phyloP scores from a whole-genome alignment of 176 grass and related monocot species.

The Canna indica region DNA sequence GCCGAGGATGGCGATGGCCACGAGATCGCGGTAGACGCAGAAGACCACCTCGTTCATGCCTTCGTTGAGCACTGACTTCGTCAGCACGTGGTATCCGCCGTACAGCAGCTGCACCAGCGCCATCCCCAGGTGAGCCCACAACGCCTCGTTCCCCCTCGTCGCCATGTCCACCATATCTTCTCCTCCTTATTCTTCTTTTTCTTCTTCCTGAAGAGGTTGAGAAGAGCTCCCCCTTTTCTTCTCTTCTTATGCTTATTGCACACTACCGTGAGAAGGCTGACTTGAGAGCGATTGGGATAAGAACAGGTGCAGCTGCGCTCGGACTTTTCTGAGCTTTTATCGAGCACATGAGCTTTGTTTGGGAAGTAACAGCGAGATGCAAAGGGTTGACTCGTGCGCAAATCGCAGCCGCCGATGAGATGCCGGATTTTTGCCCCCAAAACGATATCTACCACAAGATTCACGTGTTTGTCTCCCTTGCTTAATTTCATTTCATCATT shows the following conservation, averaged over 20 bases:
- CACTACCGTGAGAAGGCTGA: too few species aligned
- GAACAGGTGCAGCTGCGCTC: too few species aligned
- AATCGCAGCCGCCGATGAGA: too few species aligned
- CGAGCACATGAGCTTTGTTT: too few species aligned
- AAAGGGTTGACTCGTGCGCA: too few species aligned
- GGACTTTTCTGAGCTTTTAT: too few species aligned
- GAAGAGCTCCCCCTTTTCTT: not conserved
- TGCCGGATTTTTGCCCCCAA: too few species aligned
- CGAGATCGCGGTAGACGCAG: constrained; percentile 65
- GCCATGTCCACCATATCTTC: not conserved
- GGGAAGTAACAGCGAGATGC: too few species aligned
- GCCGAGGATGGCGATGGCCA: constrained; percentile 59
- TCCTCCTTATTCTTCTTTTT: not conserved
- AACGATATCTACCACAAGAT: too few species aligned
- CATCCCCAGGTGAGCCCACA: constrained; percentile 54
- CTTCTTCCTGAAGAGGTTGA: not conserved
- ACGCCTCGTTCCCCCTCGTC: constrained; percentile 16
- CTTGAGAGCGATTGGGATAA: too few species aligned
- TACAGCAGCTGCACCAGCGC: constrained; percentile 42
- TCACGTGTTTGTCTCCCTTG: not conserved
- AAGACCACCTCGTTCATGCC: constrained; percentile 78
- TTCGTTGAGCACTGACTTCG: constrained; percentile 69
- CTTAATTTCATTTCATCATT: not conserved
- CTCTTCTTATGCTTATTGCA: too few species aligned
- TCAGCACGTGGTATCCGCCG: constrained; percentile 75